Evolutionary conservation across 225 moss, liverwort and hornwort species (phyloP).

Genomic region (Pleurozium schreberi): DNA sequence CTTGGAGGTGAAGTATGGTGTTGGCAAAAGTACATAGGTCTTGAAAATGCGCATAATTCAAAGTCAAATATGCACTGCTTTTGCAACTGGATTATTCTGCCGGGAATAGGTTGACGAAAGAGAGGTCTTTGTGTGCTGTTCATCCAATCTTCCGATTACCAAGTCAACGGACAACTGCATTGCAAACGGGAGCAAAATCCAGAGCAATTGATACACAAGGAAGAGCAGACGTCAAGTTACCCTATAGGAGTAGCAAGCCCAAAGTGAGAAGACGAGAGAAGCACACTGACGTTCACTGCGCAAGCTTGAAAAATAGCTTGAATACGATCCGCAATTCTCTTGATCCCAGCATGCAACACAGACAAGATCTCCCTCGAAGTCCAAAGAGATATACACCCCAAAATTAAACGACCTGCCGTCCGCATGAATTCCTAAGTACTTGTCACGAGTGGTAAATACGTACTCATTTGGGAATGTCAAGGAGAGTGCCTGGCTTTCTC

Average conservation of each 20-base stretch:
- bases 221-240: not conserved
- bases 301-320: not conserved
- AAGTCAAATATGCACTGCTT: no score
- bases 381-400: not conserved
- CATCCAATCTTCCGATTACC: not conserved
- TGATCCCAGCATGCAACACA: not conserved
- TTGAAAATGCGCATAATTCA: no score
- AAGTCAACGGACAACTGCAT: not conserved
- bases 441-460: not conserved
- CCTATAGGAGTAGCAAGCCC: not conserved
- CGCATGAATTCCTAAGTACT: not conserved
- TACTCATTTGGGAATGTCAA: not conserved
- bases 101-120: no score
- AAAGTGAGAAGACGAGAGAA: not conserved
- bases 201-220: not conserved
- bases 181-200: not conserved
- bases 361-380: not conserved
- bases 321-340: not conserved
- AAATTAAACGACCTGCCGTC: no score
- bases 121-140: no score
- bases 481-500: not conserved
- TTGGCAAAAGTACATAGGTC: no score
- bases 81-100: no score
- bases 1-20: no score
- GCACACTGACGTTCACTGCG: not conserved